phyloP scores from a whole-genome alignment of 148 eudicot species.

The Simmondsia chinensis region DNA sequence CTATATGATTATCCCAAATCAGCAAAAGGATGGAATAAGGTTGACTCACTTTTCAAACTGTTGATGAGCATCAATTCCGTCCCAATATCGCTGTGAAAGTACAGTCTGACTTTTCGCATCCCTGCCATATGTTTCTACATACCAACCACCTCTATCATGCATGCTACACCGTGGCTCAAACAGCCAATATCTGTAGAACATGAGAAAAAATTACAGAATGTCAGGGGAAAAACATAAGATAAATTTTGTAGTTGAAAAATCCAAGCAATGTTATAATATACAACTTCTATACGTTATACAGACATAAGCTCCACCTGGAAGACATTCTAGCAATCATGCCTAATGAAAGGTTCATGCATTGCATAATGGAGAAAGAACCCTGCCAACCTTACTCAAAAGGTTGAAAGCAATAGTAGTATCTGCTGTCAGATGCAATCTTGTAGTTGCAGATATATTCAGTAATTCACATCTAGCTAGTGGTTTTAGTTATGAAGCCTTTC shows the following conservation, averaged over 20 bases:
- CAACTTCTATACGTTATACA: too few relatives aligned
- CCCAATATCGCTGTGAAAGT: conserved; percentile 79
- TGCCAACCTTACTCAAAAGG: too few relatives aligned
- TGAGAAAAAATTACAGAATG: conserved; percentile 1
- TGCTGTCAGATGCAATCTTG: too few relatives aligned
- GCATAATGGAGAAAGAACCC: too few relatives aligned
- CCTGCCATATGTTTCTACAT: conserved; percentile 82
- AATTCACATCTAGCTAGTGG: too few relatives aligned
- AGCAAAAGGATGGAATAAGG: background rate
- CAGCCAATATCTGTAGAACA: conserved; percentile 67
- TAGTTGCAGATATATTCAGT: too few relatives aligned
- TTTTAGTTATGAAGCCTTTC: too few relatives aligned
- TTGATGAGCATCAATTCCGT: conserved; percentile 39
- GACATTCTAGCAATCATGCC: too few relatives aligned
- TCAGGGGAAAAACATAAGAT: background rate
- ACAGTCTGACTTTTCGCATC: conserved; percentile 60
- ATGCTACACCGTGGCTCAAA: conserved; percentile 95
- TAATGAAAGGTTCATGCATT: too few relatives aligned
- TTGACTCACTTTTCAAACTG: conserved; percentile 59
- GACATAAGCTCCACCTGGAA: too few relatives aligned
- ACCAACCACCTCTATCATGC: conserved; percentile 99
- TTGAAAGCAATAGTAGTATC: too few relatives aligned
- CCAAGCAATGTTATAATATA: too few relatives aligned
- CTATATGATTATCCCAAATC: background rate
- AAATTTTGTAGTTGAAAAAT: background rate